Percentiles rank a stretch among this genome's conserved stretches.
Evolutionary conservation across 2,329 filamentous ascomycete species (phyloP).

Genomic region (Incumbomyces lentus): DNA sequence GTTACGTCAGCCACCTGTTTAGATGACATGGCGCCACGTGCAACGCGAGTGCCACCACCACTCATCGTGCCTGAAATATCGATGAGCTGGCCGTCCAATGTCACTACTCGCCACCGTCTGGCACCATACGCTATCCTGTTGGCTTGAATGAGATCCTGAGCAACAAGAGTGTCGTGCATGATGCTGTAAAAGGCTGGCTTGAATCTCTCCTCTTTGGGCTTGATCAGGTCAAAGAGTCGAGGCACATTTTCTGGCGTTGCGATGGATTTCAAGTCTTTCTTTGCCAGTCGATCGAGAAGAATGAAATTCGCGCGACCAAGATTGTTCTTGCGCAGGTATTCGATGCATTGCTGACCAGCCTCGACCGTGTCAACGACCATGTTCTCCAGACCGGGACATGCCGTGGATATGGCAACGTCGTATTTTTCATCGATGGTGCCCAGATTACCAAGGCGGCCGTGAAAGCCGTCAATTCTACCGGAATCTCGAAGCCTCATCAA

Average conservation of each 20-base stretch:
- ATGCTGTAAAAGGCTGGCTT: conserved; percentile 88
- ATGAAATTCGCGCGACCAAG: conserved; percentile 96
- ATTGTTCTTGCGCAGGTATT: conserved; percentile 94
- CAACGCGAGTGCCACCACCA: conserved; percentile 82
- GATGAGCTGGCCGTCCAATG: conserved; percentile 86
- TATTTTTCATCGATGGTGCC: conserved; percentile 89
- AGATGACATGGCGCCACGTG: conserved; percentile 91
- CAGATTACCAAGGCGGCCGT: conserved; percentile 86
- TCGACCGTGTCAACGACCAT: conserved; percentile 96
- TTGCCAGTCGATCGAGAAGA: conserved; percentile 75
- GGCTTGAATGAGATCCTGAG: conserved; percentile 84
- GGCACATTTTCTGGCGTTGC: conserved; percentile 87
- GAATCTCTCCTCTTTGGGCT: conserved; percentile 78
- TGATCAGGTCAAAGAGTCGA: conserved; percentile 84
- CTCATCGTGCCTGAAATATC: conserved; percentile 99
- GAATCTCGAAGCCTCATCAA: conserved; percentile 93
- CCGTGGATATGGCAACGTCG: conserved; percentile 96
- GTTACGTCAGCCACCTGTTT: conserved; percentile 80
- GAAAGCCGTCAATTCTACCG: conserved; percentile 92
- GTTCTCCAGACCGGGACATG: conserved; percentile 82
- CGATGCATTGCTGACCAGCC: conserved; percentile 93
- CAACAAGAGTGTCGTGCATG: conserved; percentile 88
- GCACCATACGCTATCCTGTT: conserved; percentile 95
- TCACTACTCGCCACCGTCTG: conserved; percentile 90
- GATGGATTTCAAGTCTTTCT: conserved; percentile 66